Percentiles rank a stretch among this genome's conserved stretches.
Conservation (phyloP, 202 grass and related monocot genomes). For the Cymbopogon flexuosus region DNA sequence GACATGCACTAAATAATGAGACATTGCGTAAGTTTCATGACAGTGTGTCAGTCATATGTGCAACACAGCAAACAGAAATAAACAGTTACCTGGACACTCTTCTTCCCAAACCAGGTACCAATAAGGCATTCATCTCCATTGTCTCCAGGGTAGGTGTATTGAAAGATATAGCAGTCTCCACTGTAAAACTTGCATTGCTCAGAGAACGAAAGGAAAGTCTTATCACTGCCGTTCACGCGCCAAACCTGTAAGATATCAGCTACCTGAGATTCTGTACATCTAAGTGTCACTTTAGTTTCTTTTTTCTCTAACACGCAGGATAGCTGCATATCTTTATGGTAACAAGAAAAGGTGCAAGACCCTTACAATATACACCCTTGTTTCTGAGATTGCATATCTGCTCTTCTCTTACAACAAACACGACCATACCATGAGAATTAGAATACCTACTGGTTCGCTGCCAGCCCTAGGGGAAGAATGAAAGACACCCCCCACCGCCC, state of each 20-base stretch:
- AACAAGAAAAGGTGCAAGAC: not conserved
- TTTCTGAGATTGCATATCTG: not conserved
- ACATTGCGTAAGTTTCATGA: not conserved
- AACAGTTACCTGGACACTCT: conserved; percentile 66
- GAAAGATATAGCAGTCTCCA: conserved; percentile 95
- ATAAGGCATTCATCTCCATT: conserved; percentile 76
- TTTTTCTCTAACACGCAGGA: not conserved
- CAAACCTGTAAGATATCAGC: conserved; percentile 54
- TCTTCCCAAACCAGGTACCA: conserved; percentile 93
- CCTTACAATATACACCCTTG: not conserved
- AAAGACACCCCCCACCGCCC: not conserved
- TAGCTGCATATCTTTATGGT: not conserved
- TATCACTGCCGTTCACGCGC: conserved; percentile 75
- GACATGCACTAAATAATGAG: conserved; percentile 19
- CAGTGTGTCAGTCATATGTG: conserved; percentile 23
- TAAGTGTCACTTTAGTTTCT: conserved; percentile 8
- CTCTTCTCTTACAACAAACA: not conserved
- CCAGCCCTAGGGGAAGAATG: not conserved
- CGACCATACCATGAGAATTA: not conserved
- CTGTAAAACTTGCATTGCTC: conserved; percentile 94
- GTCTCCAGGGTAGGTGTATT: conserved; percentile 84
- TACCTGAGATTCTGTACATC: conserved; percentile 31
- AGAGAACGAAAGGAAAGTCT: conserved; percentile 65
- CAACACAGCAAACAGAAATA: conserved; percentile 19
- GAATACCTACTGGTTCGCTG: not conserved